Percentiles rank a stretch among this genome's conserved stretches.
Conservation (phyloP, 2,329 filamentous ascomycete genomes). For the Apiospora marii region DNA sequence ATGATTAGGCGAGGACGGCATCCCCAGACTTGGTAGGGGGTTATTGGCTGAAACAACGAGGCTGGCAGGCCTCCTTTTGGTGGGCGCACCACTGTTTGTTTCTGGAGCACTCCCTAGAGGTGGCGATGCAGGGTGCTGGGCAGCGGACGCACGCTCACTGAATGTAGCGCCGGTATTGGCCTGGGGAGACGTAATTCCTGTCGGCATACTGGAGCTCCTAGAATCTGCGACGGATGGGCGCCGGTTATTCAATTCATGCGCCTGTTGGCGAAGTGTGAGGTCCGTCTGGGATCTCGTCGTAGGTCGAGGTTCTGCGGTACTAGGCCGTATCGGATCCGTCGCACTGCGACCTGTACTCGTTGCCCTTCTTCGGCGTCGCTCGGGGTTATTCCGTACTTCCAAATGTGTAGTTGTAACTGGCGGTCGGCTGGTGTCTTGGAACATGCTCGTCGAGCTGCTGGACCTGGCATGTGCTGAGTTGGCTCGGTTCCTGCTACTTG, state of each 20-base stretch:
- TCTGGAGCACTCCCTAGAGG: conserved; percentile 33
- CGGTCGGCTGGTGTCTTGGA: conserved; percentile 60
- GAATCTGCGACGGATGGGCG: conserved; percentile 52
- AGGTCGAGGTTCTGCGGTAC: conserved; percentile 54
- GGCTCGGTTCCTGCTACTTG: conserved; percentile 40
- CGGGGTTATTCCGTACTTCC: conserved; percentile 57
- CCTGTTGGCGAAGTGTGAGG: conserved; percentile 55
- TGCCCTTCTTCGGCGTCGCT: conserved; percentile 56
- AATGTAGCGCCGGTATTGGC: conserved; percentile 25
- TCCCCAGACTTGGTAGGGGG: conserved; percentile 41
- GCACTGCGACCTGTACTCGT: conserved; percentile 63
- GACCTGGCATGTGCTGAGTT: conserved; percentile 41
- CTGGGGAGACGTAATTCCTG: conserved; percentile 34
- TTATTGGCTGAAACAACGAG: conserved; percentile 47
- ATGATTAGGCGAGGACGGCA: conserved; percentile 44
- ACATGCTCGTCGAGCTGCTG: conserved; percentile 50
- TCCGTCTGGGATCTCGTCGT: conserved; percentile 73
- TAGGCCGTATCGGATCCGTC: conserved; percentile 55
- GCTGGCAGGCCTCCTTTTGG: conserved; percentile 48
- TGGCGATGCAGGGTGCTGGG: conserved; percentile 30
- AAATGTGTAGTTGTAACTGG: conserved; percentile 56
- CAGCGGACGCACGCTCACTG: conserved; percentile 42
- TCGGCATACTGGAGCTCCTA: conserved; percentile 50
- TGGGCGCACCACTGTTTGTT: conserved; percentile 32
- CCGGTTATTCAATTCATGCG: conserved; percentile 45